A percentile compares a stretch with the other conserved stretches of the same genome.
Evolutionary conservation across 176 grass and related monocot genomes (phyloP).

Genomic region (Bonia amplexicaulis): DNA sequence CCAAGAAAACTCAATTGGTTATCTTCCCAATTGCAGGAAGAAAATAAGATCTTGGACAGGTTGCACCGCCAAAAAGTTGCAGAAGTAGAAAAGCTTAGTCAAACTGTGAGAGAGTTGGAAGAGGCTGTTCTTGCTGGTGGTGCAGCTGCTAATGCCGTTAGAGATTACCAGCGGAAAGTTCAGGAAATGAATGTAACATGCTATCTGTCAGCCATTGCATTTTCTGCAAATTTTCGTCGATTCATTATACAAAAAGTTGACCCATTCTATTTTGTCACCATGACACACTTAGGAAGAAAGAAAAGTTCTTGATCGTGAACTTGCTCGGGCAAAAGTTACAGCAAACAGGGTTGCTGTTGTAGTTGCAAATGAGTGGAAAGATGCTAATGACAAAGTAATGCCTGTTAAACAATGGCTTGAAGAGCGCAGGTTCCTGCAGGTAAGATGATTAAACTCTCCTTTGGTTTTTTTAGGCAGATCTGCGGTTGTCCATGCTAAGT

Average conservation of each 20-base stretch:
- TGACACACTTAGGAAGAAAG: constrained; percentile 70
- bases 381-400: constrained; percentile 99
- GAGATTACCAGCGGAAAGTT: constrained; percentile 94
- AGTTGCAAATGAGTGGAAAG: constrained; percentile 98
- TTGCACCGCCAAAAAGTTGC: constrained; percentile 89
- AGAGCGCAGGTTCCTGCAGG: constrained; percentile 94
- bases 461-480: constrained; percentile 13
- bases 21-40: constrained; percentile 52
- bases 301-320: constrained; percentile 82
- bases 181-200: constrained; percentile 88
- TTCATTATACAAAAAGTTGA: constrained; percentile 10
- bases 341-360: constrained; percentile 94
- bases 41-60: constrained; percentile 95
- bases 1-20: background rate
- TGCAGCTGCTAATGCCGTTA: constrained; percentile 90
- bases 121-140: constrained; percentile 94
- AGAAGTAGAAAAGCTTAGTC: constrained; percentile 89
- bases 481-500: background rate
- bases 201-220: background rate
- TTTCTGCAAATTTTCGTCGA: background rate
- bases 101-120: constrained; percentile 90
- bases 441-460: constrained; percentile 15
- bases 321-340: constrained; percentile 87
- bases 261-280: background rate
- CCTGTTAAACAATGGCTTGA: constrained; percentile 98